Percentiles rank a stretch among this genome's conserved stretches.
Evolutionary conservation across 2,329 filamentous ascomycete genomes (phyloP).

Genomic region (Penicillium sp.): DNA sequence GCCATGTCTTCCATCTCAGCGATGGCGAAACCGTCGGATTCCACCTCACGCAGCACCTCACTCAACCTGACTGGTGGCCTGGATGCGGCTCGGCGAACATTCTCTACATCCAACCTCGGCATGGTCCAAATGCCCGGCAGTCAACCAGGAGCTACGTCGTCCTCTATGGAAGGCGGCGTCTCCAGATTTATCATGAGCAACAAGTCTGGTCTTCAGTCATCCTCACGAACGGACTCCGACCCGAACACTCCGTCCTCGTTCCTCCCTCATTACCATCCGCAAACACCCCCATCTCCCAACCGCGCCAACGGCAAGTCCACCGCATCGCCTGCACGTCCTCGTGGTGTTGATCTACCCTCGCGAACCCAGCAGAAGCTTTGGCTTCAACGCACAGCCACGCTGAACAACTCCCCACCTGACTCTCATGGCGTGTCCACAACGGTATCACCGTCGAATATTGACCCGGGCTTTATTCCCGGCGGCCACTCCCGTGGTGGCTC

Average conservation of each 20-base stretch:
- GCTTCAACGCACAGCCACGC: slow-evolving; percentile 53
- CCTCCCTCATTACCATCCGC: slow-evolving; percentile 55
- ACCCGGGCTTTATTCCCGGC: slow-evolving; percentile 41
- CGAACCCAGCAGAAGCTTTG: slow-evolving; percentile 57
- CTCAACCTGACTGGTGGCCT: slow-evolving; percentile 44
- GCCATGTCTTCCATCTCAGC: slow-evolving; percentile 57
- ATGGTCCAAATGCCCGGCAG: slow-evolving; percentile 37
- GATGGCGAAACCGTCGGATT: slow-evolving; percentile 47
- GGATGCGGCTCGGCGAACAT: slow-evolving; percentile 40
- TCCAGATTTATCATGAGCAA: slow-evolving; percentile 52
- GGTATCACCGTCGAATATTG: slow-evolving; percentile 44
- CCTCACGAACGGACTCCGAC: slow-evolving; percentile 51
- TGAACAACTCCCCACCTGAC: slow-evolving; percentile 53
- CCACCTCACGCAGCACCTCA: slow-evolving; percentile 45
- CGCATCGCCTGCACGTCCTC: slow-evolving; percentile 43
- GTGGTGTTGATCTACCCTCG: slow-evolving; percentile 49
- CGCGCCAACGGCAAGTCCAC: slow-evolving; percentile 36
- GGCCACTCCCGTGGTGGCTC: slow-evolving; percentile 39
- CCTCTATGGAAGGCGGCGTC: slow-evolving; percentile 55
- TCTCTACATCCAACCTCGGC: slow-evolving; percentile 38
- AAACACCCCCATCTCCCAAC: slow-evolving; percentile 52
- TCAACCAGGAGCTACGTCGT: slow-evolving; percentile 50
- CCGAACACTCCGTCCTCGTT: slow-evolving; percentile 55
- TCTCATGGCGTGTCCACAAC: slow-evolving; percentile 41
- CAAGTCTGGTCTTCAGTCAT: slow-evolving; percentile 37